Evolutionary conservation across 805 yeast genomes (phyloP).

Genomic region (Lipomyces mesembrius): DNA sequence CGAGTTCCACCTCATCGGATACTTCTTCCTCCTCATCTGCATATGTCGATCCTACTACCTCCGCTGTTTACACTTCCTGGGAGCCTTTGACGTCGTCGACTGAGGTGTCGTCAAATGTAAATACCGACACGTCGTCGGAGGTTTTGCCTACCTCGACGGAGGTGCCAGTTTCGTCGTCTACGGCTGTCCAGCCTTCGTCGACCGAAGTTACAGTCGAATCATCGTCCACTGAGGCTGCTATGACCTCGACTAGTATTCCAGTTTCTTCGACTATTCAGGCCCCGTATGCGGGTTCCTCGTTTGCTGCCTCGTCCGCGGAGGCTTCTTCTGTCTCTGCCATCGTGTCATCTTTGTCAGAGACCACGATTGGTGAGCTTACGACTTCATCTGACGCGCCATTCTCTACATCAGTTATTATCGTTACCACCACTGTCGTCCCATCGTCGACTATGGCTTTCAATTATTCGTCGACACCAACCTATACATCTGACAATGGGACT

Average conservation of each 20-base stretch:
- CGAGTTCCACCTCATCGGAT: slow-evolving; percentile 13
- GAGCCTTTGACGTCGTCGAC: not conserved
- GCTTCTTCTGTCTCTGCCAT: not conserved
- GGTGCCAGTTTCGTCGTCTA: not conserved
- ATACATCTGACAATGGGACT: not conserved
- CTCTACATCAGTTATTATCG: not conserved
- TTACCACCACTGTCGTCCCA: not conserved
- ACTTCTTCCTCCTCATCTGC: slow-evolving; percentile 6
- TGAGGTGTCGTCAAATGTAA: not conserved
- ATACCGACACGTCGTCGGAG: not conserved
- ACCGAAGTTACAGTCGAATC: not conserved
- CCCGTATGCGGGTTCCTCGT: not conserved
- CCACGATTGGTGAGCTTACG: slow-evolving; percentile 10
- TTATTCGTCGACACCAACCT: not conserved
- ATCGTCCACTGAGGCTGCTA: not conserved
- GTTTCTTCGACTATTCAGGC: not conserved
- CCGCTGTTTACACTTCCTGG: not conserved
- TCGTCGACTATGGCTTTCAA: not conserved
- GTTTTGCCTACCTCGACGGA: not conserved
- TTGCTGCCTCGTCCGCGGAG: not conserved
- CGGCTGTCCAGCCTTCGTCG: not conserved
- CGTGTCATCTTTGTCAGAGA: not conserved
- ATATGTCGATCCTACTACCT: not conserved
- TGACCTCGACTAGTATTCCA: not conserved
- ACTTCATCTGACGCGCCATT: not conserved